phyloP scores from a whole-genome alignment of 805 yeast species.

The Yarrowia sp. region DNA sequence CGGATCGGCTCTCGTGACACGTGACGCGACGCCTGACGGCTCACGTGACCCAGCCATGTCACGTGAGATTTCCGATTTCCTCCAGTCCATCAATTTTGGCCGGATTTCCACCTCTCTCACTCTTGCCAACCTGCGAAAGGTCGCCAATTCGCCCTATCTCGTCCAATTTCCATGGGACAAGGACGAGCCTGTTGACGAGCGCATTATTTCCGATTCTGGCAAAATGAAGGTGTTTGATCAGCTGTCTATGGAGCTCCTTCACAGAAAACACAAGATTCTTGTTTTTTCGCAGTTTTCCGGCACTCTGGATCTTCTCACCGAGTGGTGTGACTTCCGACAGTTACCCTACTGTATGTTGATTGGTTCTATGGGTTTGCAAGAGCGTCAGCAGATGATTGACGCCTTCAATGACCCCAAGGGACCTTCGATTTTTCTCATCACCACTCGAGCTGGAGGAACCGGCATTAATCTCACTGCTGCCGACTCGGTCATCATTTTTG shows the following conservation, averaged over 20 bases:
- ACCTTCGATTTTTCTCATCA: conserved; percentile 68
- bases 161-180: conserved; percentile 79
- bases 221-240: conserved; percentile 75
- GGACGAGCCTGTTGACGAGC: conserved; percentile 53
- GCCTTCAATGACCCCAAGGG: conserved; percentile 54
- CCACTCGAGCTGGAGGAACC: conserved; percentile 94
- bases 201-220: conserved; percentile 65
- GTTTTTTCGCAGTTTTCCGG: conserved; percentile 87
- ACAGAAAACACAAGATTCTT: conserved; percentile 68
- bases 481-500: conserved; percentile 88
- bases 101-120: background rate
- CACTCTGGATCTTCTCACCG: conserved; percentile 81
- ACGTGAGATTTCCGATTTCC: background rate
- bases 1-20: background rate
- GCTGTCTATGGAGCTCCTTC: conserved; percentile 60
- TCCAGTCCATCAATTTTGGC: background rate
- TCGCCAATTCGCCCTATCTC: conserved; percentile 73
- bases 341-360: conserved; percentile 68
- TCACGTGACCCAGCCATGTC: background rate
- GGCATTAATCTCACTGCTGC: conserved; percentile 88
- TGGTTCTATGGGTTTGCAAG: conserved; percentile 72
- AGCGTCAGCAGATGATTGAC: conserved; percentile 68
- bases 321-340: conserved; percentile 65
- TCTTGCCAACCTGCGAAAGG: background rate
- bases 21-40: background rate